Base-by-base conservation (phyloP, 2,329 filamentous ascomycete genomes). In the Penicillium sp. region DNA sequence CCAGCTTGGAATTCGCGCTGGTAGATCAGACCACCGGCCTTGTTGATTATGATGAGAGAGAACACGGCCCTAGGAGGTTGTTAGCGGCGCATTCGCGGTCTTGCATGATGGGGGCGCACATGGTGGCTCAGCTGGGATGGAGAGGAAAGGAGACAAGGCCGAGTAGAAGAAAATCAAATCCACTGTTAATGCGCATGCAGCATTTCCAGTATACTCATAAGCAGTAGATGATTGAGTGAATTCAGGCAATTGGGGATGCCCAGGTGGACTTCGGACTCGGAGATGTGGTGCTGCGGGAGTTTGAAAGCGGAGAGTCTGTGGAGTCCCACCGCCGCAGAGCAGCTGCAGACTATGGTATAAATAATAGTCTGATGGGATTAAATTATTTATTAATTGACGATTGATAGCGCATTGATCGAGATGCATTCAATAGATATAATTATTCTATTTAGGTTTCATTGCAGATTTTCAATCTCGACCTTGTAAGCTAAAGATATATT, bases 21-120 rank as follows among this genome's bases (percentile, higher is more conserved):
- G 81, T 96, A 99, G 76, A 99, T 88, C 50, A 99, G 84, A 67
- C 94, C 94, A 56, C 92, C 94, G 61, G 94, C 92, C 83, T 99
- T 99, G 82, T 97, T 97, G 81, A 99, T 96, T 73, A 99, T 89
- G 73, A 97, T 92, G 70, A 99, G 88, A 55, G 92, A 87, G 75
- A 95, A 94, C 74, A 99, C 89, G 63, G 92, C 90, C 94, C 92
- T 97, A 46, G n/a, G 10, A 14, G 37, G 44, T 40, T 31, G 29
- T 62, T 40, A 57, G 56, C 47, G 28, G 49, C 51, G 47, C 39
- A 24, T 31, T 43, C 28, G 39, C 36, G 13, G 18, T 51, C 18
- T 23, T 23, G 6, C 26, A 14, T 23, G 21, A 33, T 46, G 18
- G 18, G 49, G 48, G 59, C 56, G 34, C 54, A 67, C 63, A 68